phyloP scores from a whole-genome alignment of 148 eudicot species.

The Nepenthes mirabilis region DNA sequence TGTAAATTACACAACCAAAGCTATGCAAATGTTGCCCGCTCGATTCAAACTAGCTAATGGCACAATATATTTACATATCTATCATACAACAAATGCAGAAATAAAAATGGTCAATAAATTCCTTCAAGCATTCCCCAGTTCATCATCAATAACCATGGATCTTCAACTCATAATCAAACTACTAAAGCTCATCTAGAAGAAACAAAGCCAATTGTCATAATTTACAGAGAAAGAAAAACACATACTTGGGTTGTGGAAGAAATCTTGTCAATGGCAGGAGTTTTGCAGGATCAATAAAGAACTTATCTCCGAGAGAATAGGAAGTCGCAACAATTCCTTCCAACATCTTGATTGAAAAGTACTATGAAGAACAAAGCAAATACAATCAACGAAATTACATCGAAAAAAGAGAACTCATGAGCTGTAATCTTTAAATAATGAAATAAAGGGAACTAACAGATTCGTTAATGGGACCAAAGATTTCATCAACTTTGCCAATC shows the following conservation, averaged over 20 bases:
- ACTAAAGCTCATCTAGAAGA: not conserved
- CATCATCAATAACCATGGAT: too few species aligned
- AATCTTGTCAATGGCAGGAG: slow-evolving; percentile 86
- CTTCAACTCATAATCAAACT: too few species aligned
- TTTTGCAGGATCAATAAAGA: slow-evolving; percentile 84
- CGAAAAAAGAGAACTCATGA: not conserved
- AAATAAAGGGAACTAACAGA: slow-evolving; percentile 37
- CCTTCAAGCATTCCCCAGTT: too few species aligned
- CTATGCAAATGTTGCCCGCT: too few species aligned
- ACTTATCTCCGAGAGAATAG: slow-evolving; percentile 73
- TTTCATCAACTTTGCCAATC: slow-evolving; percentile 90
- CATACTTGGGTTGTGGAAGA: slow-evolving; percentile 95
- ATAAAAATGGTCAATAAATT: too few species aligned
- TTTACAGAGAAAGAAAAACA: slow-evolving; percentile 2
- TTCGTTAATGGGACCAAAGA: slow-evolving; percentile 90
- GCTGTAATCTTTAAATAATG: not conserved
- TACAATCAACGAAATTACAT: not conserved
- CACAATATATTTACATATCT: too few species aligned
- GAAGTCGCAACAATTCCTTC: slow-evolving; percentile 90
- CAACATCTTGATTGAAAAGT: slow-evolving; percentile 66
- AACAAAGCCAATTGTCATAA: not conserved
- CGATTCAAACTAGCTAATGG: too few species aligned
- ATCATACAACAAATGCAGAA: too few species aligned
- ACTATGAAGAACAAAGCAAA: slow-evolving; percentile 19
- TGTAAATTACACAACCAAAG: too few species aligned